These are phyloP conservation scores for Ensete ventricosum DNA, from an alignment of 176 grass and related monocot species.

Conservation along the genomic window DNA sequence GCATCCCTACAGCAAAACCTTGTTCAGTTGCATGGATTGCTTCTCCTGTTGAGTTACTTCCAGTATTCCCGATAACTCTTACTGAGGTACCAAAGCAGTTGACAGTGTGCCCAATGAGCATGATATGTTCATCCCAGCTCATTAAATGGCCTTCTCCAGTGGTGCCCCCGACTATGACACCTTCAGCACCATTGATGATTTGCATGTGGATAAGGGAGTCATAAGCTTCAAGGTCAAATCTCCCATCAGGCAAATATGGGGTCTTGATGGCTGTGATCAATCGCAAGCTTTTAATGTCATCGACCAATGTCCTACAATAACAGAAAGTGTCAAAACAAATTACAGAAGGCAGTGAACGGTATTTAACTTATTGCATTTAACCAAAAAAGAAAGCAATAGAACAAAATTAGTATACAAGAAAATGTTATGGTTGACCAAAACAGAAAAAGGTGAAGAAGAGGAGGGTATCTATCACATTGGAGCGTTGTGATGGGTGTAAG, in stretches of 20 bases:
- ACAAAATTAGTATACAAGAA: background rate
- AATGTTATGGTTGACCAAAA: background rate
- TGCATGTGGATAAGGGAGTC: slow-evolving; percentile 73
- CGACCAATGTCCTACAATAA: slow-evolving; percentile 51
- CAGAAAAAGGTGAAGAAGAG: background rate
- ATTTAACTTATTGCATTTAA: slow-evolving; percentile 10
- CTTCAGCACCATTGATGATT: slow-evolving; percentile 59
- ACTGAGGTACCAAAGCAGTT: slow-evolving; percentile 87
- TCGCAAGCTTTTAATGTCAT: slow-evolving; percentile 53
- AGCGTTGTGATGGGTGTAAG: too few relatives aligned
- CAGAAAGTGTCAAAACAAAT: slow-evolving; percentile 18
- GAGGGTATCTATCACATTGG: background rate
- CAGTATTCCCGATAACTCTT: slow-evolving; percentile 90
- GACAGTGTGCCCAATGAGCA: slow-evolving; percentile 91
- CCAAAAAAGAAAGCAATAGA: background rate
- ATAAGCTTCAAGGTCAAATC: slow-evolving; percentile 98
- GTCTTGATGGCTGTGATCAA: slow-evolving; percentile 82
- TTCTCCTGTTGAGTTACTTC: slow-evolving; percentile 88
- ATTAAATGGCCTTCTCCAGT: slow-evolving; percentile 91
- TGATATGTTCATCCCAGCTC: slow-evolving; percentile 99
- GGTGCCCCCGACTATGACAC: slow-evolving; percentile 84
- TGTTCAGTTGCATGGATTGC: slow-evolving; percentile 82
- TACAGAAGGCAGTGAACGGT: background rate
- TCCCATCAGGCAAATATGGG: slow-evolving; percentile 89
- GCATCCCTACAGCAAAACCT: slow-evolving; percentile 84